These are phyloP conservation scores for Porcisia hertigi DNA, from an alignment of 208 protist species.

Conservation along the genomic window DNA sequence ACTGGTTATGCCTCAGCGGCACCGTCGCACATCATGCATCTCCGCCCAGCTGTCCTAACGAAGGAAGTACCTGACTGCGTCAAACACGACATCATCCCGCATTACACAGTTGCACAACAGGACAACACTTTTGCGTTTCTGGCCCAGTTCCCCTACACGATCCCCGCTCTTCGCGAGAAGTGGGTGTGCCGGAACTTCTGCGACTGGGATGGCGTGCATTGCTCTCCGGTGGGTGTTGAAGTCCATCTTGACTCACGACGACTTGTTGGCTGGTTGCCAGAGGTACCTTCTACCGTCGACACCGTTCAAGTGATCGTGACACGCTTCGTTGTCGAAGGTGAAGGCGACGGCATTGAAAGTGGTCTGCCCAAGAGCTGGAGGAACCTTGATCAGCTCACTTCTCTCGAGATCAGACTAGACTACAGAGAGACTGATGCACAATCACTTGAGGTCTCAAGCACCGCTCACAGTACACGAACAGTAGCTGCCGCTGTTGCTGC, in stretches of 20 bases:
- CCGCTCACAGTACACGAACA: neutral
- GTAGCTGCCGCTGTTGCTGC: too few species aligned
- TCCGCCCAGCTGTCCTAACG: neutral
- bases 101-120: neutral
- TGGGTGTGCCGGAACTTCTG: slow-evolving; percentile 7
- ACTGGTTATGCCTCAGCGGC: neutral
- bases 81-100: neutral
- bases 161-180: neutral
- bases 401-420: neutral
- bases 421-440: neutral
- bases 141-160: neutral
- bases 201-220: slow-evolving; percentile 1
- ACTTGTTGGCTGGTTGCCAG: neutral
- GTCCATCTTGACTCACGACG: neutral
- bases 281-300: neutral
- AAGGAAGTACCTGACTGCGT: neutral
- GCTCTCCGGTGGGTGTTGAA: slow-evolving; percentile 1
- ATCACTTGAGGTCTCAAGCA: neutral
- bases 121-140: neutral
- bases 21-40: neutral
- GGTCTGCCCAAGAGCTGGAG: neutral
- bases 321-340: neutral
- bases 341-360: neutral
- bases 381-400: neutral
- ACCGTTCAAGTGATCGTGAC: neutral